These are phyloP conservation scores for Trypanosoma brucei DNA, from an alignment of 208 protist genomes.

Conservation along the genomic window DNA sequence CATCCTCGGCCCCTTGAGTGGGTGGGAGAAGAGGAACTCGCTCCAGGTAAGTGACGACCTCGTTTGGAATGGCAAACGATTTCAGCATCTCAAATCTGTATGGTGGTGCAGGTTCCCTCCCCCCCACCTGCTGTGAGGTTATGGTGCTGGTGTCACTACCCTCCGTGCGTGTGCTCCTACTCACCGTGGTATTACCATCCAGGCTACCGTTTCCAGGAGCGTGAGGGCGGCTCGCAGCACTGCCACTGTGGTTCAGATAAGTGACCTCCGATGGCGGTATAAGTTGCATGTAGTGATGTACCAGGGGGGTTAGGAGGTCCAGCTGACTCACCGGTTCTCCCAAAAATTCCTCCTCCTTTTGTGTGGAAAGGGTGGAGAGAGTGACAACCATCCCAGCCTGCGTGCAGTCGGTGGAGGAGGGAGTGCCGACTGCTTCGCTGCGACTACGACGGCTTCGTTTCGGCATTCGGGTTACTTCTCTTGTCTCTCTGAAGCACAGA, in stretches of 20 bases:
- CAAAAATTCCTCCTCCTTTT: not conserved
- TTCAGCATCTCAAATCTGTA: conserved; percentile 11
- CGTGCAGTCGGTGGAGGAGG: not conserved
- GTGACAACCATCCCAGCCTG: not conserved
- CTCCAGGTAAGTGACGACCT: conserved; percentile 11
- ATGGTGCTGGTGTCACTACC: too few species aligned
- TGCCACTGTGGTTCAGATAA: not conserved
- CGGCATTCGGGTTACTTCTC: too few species aligned
- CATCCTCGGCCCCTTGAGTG: not conserved
- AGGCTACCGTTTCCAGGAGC: too few species aligned
- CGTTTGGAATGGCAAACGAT: conserved; percentile 17
- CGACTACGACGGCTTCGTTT: too few species aligned
- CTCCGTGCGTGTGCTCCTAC: too few species aligned
- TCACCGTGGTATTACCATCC: too few species aligned
- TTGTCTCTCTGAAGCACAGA: too few species aligned
- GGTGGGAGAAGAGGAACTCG: conserved; percentile 5
- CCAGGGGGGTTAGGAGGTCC: conserved; percentile 40
- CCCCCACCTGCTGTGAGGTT: not conserved
- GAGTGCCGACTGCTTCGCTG: too few species aligned
- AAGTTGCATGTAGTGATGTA: conserved; percentile 39
- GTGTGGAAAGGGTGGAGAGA: not conserved
- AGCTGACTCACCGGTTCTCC: conserved; percentile 12
- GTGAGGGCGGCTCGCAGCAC: too few species aligned
- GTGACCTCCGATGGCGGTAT: not conserved
- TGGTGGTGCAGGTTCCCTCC: not conserved